phyloP scores from a whole-genome alignment of 225 moss, liverwort and hornwort genomes.

The Sphagnum contortum region DNA sequence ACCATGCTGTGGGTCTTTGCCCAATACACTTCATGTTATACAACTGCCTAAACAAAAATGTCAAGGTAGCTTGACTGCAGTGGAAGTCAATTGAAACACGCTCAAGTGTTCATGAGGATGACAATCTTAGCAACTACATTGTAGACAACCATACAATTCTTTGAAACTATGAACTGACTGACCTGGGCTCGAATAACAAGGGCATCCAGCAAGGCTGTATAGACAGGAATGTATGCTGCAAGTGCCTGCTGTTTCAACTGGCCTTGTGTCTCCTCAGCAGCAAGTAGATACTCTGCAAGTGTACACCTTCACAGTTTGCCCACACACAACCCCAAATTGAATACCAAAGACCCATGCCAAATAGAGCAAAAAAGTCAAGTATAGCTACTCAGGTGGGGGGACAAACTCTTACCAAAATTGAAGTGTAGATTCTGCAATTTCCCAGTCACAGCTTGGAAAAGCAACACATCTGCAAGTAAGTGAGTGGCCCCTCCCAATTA shows the following conservation, averaged over 20 bases:
- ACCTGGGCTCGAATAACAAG: slow-evolving; percentile 83
- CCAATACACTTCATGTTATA: too few species aligned
- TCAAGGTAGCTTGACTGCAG: too few species aligned
- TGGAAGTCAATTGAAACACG: too few species aligned
- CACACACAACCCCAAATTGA: slow-evolving; percentile 1
- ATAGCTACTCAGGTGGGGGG: too few species aligned
- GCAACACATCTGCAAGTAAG: slow-evolving; percentile 63
- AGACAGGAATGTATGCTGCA: slow-evolving; percentile 62
- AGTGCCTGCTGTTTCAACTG: slow-evolving; percentile 45
- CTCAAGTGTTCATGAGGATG: too few species aligned
- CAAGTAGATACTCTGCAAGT: slow-evolving; percentile 70
- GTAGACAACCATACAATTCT: too few species aligned
- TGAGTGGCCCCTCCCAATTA: background rate
- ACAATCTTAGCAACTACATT: too few species aligned
- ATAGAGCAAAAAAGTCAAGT: background rate
- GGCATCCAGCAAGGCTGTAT: slow-evolving; percentile 72
- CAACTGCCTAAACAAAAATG: too few species aligned
- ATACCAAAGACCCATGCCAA: background rate
- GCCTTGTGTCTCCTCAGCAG: slow-evolving; percentile 42
- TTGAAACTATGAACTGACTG: slow-evolving; percentile 3
- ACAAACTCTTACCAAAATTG: slow-evolving; percentile 65
- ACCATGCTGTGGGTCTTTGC: too few species aligned
- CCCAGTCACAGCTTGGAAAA: slow-evolving; percentile 81
- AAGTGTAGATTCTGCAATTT: slow-evolving; percentile 83
- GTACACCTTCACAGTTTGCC: slow-evolving; percentile 56